Evolutionary conservation across 2,329 filamentous ascomycete species (phyloP).

Genomic region (Fonsecaea monophora): DNA sequence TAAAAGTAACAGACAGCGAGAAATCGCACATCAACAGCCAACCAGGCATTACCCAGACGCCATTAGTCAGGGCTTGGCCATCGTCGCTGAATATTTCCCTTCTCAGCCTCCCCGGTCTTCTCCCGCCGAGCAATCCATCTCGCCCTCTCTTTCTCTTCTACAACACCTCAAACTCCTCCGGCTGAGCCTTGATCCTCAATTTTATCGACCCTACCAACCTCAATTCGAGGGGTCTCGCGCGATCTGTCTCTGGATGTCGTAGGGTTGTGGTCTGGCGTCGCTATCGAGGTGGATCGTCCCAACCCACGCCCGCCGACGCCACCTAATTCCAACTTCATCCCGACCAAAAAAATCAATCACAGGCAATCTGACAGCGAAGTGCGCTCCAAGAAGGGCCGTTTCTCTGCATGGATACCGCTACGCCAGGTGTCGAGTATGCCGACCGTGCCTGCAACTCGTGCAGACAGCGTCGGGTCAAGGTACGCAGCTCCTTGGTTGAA

Average conservation of each 20-base stretch:
- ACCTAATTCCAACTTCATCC: conserved; percentile 24
- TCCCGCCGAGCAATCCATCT: conserved; percentile 10
- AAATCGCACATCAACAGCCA: neutral
- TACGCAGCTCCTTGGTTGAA: conserved; percentile 14
- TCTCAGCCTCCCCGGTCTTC: conserved; percentile 8
- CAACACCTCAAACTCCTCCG: conserved; percentile 12
- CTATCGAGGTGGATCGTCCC: neutral
- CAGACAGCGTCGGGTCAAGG: conserved; percentile 37
- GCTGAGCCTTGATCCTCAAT: conserved; percentile 23
- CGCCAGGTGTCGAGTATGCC: conserved; percentile 20
- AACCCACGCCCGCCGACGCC: conserved; percentile 6
- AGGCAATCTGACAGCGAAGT: conserved; percentile 21
- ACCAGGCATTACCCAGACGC: neutral
- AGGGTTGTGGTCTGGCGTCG: conserved; percentile 19
- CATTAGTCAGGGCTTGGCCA: neutral
- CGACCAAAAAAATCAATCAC: conserved; percentile 4
- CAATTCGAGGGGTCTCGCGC: conserved; percentile 12
- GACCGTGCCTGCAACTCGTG: conserved; percentile 36
- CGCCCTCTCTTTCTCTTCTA: conserved; percentile 18
- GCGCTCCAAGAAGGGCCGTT: conserved; percentile 6
- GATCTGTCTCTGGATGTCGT: conserved; percentile 7
- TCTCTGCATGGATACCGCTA: conserved; percentile 26
- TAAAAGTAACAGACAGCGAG: neutral
- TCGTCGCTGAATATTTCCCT: conserved; percentile 11
- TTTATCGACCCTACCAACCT: neutral